Evolutionary conservation across 2,329 filamentous ascomycete genomes (phyloP).

Genomic region (Beauveria rudraprayagi): DNA sequence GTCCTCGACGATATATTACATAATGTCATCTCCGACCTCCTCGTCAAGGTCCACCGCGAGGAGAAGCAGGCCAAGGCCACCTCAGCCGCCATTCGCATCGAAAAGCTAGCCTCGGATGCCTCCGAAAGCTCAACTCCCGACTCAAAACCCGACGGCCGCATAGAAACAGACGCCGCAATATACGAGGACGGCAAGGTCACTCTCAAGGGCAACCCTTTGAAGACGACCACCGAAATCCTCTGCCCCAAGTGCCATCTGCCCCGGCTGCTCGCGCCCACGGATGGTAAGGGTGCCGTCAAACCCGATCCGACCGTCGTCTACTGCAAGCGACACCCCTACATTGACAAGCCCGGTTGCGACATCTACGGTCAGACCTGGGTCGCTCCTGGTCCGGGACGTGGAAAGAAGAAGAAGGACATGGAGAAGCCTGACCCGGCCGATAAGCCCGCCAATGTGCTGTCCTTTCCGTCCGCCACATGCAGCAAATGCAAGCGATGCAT

Average conservation of each 20-base stretch:
- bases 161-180: constrained; percentile 59
- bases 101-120: constrained; percentile 51
- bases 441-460: constrained; percentile 53
- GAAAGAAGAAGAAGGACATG: constrained; percentile 74
- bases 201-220: constrained; percentile 64
- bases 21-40: constrained; percentile 68
- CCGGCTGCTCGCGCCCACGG: constrained; percentile 62
- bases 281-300: constrained; percentile 57
- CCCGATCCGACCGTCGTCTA: constrained; percentile 63
- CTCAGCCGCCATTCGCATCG: constrained; percentile 55
- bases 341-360: constrained; percentile 67
- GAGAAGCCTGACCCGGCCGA: constrained; percentile 50
- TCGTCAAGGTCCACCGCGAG: constrained; percentile 66
- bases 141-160: constrained; percentile 45
- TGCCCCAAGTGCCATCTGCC: constrained; percentile 70
- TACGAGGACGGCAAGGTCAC: constrained; percentile 63
- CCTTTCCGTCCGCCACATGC: constrained; percentile 58
- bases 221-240: constrained; percentile 61
- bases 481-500: constrained; percentile 61
- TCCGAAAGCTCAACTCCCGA: constrained; percentile 46
- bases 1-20: constrained; percentile 69
- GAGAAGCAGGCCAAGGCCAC: constrained; percentile 68
- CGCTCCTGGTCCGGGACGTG: constrained; percentile 59
- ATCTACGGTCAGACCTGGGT: constrained; percentile 80
- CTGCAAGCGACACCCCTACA: constrained; percentile 73